These are phyloP conservation scores for Suzukiozyma palmioleophila DNA, from an alignment of 1,139 yeast species.

Conservation along the genomic window DNA sequence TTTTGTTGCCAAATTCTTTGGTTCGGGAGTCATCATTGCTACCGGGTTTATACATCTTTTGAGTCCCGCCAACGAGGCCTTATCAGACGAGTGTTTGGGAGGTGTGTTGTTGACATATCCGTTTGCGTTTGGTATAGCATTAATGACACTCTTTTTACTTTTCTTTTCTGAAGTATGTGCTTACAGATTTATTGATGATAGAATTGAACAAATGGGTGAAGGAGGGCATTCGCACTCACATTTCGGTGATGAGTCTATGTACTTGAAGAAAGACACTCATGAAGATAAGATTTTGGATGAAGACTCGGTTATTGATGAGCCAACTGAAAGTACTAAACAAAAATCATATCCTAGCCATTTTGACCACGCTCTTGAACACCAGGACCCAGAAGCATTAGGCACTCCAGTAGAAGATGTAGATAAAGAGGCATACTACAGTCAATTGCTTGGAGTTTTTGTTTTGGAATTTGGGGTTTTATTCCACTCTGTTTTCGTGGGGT, in stretches of 20 bases:
- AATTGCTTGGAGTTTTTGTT: conserved; percentile 46
- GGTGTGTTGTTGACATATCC: conserved; percentile 33
- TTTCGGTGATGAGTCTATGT: conserved; percentile 40
- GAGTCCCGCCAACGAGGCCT: conserved; percentile 65
- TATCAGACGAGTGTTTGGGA: conserved; percentile 32
- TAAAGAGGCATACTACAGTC: conserved; percentile 40
- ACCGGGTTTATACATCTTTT: conserved; percentile 84
- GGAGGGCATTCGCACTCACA: conserved; percentile 44
- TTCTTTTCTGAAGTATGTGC: conserved; percentile 57
- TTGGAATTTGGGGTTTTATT: conserved; percentile 78
- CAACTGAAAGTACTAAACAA: conserved; percentile 5
- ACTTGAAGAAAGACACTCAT: conserved; percentile 19
- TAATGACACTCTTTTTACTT: conserved; percentile 34
- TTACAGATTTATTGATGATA: conserved; percentile 45
- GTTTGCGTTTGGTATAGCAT: conserved; percentile 38
- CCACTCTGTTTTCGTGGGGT: conserved; percentile 78
- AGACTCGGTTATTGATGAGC: conserved; percentile 17
- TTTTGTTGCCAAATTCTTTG: conserved; percentile 75
- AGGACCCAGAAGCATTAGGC: conserved; percentile 47
- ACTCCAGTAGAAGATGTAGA: conserved; percentile 30
- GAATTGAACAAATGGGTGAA: conserved; percentile 16
- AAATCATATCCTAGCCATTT: conserved; percentile 41
- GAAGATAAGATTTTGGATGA: conserved; percentile 12
- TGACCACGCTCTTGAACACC: conserved; percentile 47
- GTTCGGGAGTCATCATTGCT: conserved; percentile 89